A percentile compares a stretch with the other conserved stretches of the same genome.
Evolutionary conservation across 176 grass and related monocot species (phyloP).

Genomic region (Oryza meyeriana): DNA sequence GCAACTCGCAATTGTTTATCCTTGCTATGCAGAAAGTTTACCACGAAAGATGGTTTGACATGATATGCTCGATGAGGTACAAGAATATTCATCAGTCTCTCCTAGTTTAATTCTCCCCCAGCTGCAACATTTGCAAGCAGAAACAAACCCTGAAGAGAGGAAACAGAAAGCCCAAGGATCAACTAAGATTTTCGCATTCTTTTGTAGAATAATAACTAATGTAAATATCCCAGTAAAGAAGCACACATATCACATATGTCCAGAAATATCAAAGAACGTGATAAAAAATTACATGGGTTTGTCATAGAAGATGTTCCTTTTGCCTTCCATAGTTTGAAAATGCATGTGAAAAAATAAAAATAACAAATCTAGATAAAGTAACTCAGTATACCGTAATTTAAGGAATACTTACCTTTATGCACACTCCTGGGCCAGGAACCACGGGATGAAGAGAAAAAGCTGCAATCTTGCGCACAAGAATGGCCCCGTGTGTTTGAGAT

Average conservation of each 20-base stretch:
- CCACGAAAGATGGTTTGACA: slow-evolving; percentile 34
- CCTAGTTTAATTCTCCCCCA: slow-evolving; percentile 52
- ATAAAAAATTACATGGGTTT: slow-evolving; percentile 4
- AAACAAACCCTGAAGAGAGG: slow-evolving; percentile 72
- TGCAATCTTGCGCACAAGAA: too few relatives aligned
- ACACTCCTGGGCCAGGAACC: slow-evolving; percentile 43
- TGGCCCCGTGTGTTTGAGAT: too few relatives aligned
- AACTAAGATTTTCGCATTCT: background rate
- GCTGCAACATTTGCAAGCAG: slow-evolving; percentile 88
- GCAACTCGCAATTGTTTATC: slow-evolving; percentile 68
- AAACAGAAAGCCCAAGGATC: slow-evolving; percentile 20
- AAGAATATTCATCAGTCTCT: slow-evolving; percentile 77
- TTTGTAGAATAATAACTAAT: slow-evolving; percentile 11
- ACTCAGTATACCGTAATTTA: background rate
- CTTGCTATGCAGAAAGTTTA: slow-evolving; percentile 85
- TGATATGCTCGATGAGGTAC: slow-evolving; percentile 30
- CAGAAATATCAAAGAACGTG: too few relatives aligned
- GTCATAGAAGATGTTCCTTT: background rate
- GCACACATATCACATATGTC: too few relatives aligned
- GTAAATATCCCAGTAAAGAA: background rate
- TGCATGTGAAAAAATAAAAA: slow-evolving; percentile 11
- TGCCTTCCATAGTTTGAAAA: background rate
- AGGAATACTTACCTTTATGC: slow-evolving; percentile 72
- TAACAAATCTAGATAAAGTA: slow-evolving; percentile 23
- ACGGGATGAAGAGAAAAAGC: too few relatives aligned